Evolutionary conservation across 2,329 filamentous ascomycete species (phyloP), one percentile per base, ranked within the genome.

Genomic region (Talaromyces sp.): DNA sequence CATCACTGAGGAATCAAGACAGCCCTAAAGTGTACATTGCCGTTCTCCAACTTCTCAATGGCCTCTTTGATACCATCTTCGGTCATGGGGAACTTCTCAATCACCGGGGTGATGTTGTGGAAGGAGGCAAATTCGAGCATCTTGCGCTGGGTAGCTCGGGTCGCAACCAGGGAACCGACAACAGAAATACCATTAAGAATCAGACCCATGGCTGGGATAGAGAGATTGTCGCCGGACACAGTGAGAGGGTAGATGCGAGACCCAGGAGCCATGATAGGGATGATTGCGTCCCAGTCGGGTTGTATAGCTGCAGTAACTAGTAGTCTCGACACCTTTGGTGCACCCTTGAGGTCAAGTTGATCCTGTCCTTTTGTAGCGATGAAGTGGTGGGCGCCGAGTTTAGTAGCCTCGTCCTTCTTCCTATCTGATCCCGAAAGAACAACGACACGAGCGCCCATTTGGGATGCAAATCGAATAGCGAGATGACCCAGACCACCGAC

Each of bases 401-500:
- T 56, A 46, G 79, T 66, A 0, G 82, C 82, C 71, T 87, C 84
- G 0, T 73, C 71, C 50, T 74, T 77, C 75, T 86, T 86, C 61
- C 74, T 74, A 1, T 71, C 73, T 1, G 75, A 79, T 1, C 83
- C 77, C 4, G 82, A 84, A 63, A 86, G 85, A 2, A 79, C 84
- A 9, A 83, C 79, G 2, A 86, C 80, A 54, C 91, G 86, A 23
- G 86, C 87, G 12, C 86, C 88, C 1, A 93, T 77, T 1, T 89
- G 89, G 67, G 83, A 86, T 0, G 89, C 87, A 73, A 85, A 92
- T 63, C 90, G 80, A 16, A 93, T 73, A 0, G 84, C 90, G 66
- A 92, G 86, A 71, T 93, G 89, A n/a, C 89, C 0, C 71, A 92
- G 78, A 0, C 89, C 89, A 25, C 89, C 89, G 6, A 92, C 78